phyloP scores from a whole-genome alignment of 2,329 filamentous ascomycete genomes.

The Epichloe gansuensis region DNA sequence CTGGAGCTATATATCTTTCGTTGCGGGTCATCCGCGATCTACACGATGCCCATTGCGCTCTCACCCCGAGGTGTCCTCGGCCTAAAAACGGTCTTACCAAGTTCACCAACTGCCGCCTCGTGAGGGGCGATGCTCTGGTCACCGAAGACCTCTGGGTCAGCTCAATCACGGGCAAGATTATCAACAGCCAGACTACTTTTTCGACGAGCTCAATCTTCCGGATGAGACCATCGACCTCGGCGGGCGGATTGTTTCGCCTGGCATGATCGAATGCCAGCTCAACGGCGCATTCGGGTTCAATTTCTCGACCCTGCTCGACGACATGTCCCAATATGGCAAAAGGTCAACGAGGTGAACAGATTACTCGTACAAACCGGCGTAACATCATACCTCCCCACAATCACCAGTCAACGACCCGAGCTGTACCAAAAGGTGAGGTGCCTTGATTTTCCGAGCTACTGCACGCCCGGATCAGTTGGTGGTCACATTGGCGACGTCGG shows the following conservation, averaged over 20 bases:
- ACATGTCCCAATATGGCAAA: slow-evolving; percentile 59
- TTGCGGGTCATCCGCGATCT: not conserved
- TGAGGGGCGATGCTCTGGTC: slow-evolving; percentile 56
- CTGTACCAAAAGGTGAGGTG: slow-evolving; percentile 60
- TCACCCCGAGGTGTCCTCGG: slow-evolving; percentile 20
- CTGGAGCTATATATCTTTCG: not conserved
- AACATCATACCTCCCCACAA: slow-evolving; percentile 75
- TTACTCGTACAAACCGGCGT: slow-evolving; percentile 68
- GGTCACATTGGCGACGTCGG: not conserved
- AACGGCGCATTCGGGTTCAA: slow-evolving; percentile 92
- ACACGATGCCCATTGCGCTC: slow-evolving; percentile 37
- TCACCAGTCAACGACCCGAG: slow-evolving; percentile 69
- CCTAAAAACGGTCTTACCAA: slow-evolving; percentile 55
- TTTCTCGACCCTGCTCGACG: slow-evolving; percentile 66
- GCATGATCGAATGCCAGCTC: slow-evolving; percentile 82
- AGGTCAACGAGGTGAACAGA: slow-evolving; percentile 58
- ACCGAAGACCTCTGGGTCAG: slow-evolving; percentile 82
- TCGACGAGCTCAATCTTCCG: slow-evolving; percentile 55
- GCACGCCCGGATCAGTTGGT: not conserved
- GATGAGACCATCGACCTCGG: slow-evolving; percentile 67
- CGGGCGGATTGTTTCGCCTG: slow-evolving; percentile 73
- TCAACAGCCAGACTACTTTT: slow-evolving; percentile 56
- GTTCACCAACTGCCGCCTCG: slow-evolving; percentile 76
- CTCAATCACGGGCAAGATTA: slow-evolving; percentile 67
- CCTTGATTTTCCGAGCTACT: not conserved